Evolutionary conservation across 331 rosid genomes (phyloP).

Genomic region (Saraca asoca): DNA sequence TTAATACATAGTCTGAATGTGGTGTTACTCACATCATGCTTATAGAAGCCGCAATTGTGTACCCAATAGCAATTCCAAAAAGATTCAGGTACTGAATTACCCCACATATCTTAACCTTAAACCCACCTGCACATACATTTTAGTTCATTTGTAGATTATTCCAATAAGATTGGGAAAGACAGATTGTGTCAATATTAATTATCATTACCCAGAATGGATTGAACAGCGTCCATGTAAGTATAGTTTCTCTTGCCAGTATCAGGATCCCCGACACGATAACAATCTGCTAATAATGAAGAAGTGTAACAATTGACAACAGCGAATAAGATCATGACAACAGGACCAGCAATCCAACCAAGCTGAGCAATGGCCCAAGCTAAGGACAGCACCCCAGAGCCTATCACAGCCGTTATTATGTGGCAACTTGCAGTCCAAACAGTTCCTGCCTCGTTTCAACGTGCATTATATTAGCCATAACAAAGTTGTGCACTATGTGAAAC

Average conservation of each 20-base stretch:
- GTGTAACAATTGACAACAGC: slow-evolving; percentile 42
- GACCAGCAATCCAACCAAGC: slow-evolving; percentile 61
- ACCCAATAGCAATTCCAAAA: slow-evolving; percentile 48
- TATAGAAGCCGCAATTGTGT: slow-evolving; percentile 51
- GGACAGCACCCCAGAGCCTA: slow-evolving; percentile 59
- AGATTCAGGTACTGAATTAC: slow-evolving; percentile 42
- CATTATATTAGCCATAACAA: too few species aligned
- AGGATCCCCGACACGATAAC: slow-evolving; percentile 43
- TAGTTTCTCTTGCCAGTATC: slow-evolving; percentile 50
- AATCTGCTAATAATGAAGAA: slow-evolving; percentile 43
- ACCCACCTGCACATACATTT: slow-evolving; percentile 35
- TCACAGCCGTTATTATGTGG: slow-evolving; percentile 61
- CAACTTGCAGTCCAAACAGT: slow-evolving; percentile 53
- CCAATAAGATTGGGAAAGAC: too few species aligned
- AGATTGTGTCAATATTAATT: too few species aligned
- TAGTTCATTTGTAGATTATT: too few species aligned
- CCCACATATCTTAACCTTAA: slow-evolving; percentile 43
- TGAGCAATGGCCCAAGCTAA: slow-evolving; percentile 61
- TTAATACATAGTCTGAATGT: too few species aligned
- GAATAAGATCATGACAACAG: slow-evolving; percentile 48
- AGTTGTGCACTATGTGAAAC: too few species aligned
- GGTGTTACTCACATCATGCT: slow-evolving; percentile 46
- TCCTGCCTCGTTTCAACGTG: too few species aligned
- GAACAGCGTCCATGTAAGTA: too few species aligned
- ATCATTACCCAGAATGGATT: too few species aligned